Conservation (phyloP, 2,329 filamentous ascomycete species). For the Talaromyces sp. region DNA sequence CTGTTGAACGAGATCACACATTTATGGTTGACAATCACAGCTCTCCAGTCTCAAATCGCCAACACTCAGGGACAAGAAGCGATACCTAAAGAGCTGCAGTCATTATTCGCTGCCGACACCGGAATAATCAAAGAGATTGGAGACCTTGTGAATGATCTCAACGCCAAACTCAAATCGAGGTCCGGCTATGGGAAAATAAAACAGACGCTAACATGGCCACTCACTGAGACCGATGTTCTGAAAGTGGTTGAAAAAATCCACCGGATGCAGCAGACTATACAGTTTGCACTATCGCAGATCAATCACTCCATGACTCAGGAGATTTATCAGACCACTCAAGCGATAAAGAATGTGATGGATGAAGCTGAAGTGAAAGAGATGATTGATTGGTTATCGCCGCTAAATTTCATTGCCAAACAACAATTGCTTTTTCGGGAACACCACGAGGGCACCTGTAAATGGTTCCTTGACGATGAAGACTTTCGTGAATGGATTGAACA, state of each 20-base stretch:
- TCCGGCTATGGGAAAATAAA: slow-evolving; percentile 4
- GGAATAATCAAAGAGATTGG: neutral
- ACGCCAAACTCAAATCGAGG: neutral
- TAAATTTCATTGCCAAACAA: slow-evolving; percentile 1
- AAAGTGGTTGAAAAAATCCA: slow-evolving; percentile 4
- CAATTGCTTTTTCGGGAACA: slow-evolving; percentile 1
- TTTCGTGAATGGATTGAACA: slow-evolving; percentile 1
- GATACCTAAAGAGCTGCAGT: neutral
- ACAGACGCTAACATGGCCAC: slow-evolving; percentile 1
- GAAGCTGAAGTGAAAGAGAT: neutral
- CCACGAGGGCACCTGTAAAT: slow-evolving; percentile 5
- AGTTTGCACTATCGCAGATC: slow-evolving; percentile 1
- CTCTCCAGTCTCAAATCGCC: neutral
- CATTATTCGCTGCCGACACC: neutral
- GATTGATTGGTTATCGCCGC: slow-evolving; percentile 1
- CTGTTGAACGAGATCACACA: slow-evolving; percentile 2
- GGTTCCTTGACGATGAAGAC: neutral
- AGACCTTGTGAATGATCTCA: neutral
- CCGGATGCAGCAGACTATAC: slow-evolving; percentile 6
- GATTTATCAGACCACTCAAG: neutral
- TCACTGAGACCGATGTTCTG: neutral
- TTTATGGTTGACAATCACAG: neutral
- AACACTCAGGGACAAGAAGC: neutral
- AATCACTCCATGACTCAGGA: slow-evolving; percentile 2
- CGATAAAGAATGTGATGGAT: neutral